These are phyloP conservation scores for Agapanthus africanus DNA, from an alignment of 106 monocot species.

Conservation along the genomic window DNA sequence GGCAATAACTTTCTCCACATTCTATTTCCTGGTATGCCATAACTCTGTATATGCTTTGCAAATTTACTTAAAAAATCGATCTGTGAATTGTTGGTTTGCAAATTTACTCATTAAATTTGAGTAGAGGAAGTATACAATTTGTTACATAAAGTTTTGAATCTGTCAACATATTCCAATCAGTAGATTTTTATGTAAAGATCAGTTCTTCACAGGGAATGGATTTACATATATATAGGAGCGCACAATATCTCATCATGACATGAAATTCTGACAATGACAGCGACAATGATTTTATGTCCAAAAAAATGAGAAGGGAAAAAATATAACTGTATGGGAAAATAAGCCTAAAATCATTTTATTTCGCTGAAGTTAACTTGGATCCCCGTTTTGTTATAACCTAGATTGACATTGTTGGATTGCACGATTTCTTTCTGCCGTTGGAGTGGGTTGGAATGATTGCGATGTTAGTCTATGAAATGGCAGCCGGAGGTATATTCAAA, in stretches of 20 bases:
- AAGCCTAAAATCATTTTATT: no score
- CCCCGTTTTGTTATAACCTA: no score
- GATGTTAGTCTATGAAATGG: conserved; percentile 92
- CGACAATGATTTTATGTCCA: no score
- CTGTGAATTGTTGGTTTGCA: neutral
- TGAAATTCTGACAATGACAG: no score
- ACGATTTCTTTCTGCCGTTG: conserved; percentile 50
- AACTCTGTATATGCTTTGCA: no score
- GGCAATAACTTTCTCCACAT: conserved; percentile 49
- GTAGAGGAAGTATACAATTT: neutral
- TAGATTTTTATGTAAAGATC: neutral
- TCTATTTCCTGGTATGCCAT: conserved; percentile 70
- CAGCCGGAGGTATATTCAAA: conserved; percentile 83
- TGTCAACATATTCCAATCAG: conserved; percentile 11
- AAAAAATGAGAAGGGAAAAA: no score
- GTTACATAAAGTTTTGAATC: no score
- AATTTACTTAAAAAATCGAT: no score
- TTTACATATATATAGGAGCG: no score
- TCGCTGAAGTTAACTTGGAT: no score
- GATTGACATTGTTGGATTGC: conserved; percentile 62
- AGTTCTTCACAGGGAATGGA: neutral
- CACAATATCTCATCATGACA: no score
- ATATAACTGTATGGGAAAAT: no score
- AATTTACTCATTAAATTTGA: neutral
- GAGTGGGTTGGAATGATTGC: conserved; percentile 94